Evolutionary conservation across 352 stramenopile genomes (phyloP), one percentile per base, ranked within the genome.

Genomic region (Globisporangium paddicum): DNA sequence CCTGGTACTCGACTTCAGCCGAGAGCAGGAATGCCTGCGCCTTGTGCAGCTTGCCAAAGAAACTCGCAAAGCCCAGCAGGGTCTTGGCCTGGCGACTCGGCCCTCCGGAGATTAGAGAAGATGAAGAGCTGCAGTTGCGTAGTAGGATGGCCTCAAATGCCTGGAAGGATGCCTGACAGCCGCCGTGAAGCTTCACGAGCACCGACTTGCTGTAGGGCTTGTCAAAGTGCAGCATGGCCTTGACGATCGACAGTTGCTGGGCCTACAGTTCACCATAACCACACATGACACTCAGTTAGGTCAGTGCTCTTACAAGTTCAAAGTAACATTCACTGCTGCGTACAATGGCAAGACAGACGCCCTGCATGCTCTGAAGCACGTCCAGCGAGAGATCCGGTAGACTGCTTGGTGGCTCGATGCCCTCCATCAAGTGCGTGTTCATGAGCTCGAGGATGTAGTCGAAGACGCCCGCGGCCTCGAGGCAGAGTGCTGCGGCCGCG

Each of bases 171-270:
- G 61, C 50, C 30, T 64, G 66, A 14, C 60, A 69, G n/a, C 58
- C 45, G 3, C 65, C 38, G 46, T 81, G 72, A 16, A 81, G 69
- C 50, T 77, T 81, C 21, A 75, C 60, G 5, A 80, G 56, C 28
- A 73, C 59, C 0, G 61, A 63, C 30, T 64, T 60, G 38, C 58
- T 72, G 56, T 67, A 77, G 2, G 58, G 57, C 23, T 58, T 62
- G n/a, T 72, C 63, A 14, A 60, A 63, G 55, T 70, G 58, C 5
- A 78, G 42, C 1, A 66, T 53, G 1, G 69, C 67, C 21, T 73
- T 75, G 26, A 77, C 62, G 38, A 81, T 73, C 8, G 72, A 70
- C 14, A 81, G 60, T 23, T 81, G 72, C 19, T 81, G 69, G 0
- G 72, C 69, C 72, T 75, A 42, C 11, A 58, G 14, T 18, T 14